phyloP scores from a whole-genome alignment of 164 flowering plant species.

The Hamamelis virginiana region DNA sequence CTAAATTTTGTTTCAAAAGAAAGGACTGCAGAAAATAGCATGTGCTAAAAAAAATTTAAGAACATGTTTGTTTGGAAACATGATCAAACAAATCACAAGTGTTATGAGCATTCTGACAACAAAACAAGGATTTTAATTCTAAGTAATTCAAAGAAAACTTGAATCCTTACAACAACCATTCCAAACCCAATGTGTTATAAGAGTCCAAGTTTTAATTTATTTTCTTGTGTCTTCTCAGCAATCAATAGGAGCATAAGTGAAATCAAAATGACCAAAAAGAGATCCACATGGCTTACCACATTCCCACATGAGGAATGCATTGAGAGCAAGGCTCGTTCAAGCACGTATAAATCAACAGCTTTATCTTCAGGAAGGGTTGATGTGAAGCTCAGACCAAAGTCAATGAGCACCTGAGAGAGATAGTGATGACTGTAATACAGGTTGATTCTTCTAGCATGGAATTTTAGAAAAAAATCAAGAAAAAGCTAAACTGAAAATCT shows the following conservation, averaged over 20 bases:
- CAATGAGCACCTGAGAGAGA: conserved; percentile 76
- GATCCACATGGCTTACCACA: conserved; percentile 58
- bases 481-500: conserved; percentile 13
- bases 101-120: too few species aligned
- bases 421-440: not conserved
- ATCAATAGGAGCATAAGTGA: not conserved
- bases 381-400: conserved; percentile 92
- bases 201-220: too few species aligned
- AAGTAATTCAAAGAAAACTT: not conserved
- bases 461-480: not conserved
- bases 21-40: too few species aligned
- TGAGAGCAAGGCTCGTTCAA: conserved; percentile 90
- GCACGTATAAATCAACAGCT: conserved; percentile 94
- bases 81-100: too few species aligned
- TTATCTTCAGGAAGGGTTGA: conserved; percentile 95
- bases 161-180: not conserved
- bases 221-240: not conserved
- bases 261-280: not conserved
- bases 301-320: conserved; percentile 98
- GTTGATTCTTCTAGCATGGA: not conserved
- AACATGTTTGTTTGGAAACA: too few species aligned
- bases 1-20: too few species aligned
- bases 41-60: too few species aligned
- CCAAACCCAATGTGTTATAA: too few species aligned
- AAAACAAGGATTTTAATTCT: not conserved